Conservation (phyloP, 2,329 filamentous ascomycete genomes). For the Plectosphaerella sp. region DNA sequence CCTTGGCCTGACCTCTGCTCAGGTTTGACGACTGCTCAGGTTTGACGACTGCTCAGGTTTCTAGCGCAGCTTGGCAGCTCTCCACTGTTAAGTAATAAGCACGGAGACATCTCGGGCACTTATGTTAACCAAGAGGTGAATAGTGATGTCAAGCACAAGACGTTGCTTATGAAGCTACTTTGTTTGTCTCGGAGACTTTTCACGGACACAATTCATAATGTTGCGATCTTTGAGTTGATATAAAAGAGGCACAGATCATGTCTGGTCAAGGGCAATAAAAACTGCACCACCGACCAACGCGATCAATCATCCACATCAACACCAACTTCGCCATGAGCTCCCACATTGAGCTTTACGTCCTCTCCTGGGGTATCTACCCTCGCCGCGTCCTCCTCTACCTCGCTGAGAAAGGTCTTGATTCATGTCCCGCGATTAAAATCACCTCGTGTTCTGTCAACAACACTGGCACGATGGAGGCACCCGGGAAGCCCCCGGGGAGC, state of each 20-base stretch:
- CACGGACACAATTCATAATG: not conserved
- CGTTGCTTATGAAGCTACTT: not conserved
- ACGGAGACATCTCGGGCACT: not conserved
- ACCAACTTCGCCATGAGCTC: not conserved
- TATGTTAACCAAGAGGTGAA: not conserved
- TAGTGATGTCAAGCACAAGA: not conserved
- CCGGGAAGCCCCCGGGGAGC: slow-evolving; percentile 15
- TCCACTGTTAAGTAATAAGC: not conserved
- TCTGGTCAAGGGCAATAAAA: not conserved
- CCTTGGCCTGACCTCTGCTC: not conserved
- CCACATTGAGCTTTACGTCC: not conserved
- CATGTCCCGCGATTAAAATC: not conserved
- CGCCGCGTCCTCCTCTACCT: not conserved
- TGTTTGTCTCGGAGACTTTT: not conserved
- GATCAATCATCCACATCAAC: not conserved
- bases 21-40: too few species aligned
- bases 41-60: not conserved
- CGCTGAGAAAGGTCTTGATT: not conserved
- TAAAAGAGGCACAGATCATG: not conserved
- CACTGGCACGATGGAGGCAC: slow-evolving; percentile 2
- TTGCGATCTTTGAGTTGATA: not conserved
- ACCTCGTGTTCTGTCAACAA: not conserved
- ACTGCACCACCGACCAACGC: not conserved
- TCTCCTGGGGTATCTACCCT: not conserved
- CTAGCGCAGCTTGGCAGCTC: not conserved